Base-by-base conservation (phyloP, 108 stramenopile genomes). In the Halocafeteria seosinensis region DNA sequence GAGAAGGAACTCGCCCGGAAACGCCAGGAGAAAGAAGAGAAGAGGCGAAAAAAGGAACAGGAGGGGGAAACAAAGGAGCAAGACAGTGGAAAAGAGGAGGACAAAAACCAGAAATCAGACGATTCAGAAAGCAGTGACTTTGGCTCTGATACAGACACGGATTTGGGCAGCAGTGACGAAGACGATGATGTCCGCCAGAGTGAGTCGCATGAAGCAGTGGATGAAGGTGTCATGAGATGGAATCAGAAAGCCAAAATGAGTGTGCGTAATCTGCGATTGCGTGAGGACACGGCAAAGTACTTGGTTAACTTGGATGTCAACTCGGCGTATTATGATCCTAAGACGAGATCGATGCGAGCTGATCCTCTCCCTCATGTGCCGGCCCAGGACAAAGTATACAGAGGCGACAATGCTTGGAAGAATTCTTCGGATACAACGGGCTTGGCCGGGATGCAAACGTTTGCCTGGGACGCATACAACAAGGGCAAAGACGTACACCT, bases 251-350 rank as follows among this genome's bases (percentile, higher is more conserved):
- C 94, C 92, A 92, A 88, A 73, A 88, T 89, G 17, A 93, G 93
- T 5, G 92, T 93, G 21, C 85, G 93, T 2, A 99, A 99, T 70
- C 80, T 99, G 9, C 85, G 97, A 35, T 92, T 95, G 68, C 88
- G 97, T 29, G 97, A 99, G 68, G 97, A 99, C 75, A 93, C 91
- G 33, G 94, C 94, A 58, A 99, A 99, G 70, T 99, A 99, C 76
- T 74, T 99, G 51, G 76, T 89, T 37, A 99, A 99, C 69, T 74
- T 99, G 13, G 87, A 93, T 73, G 82, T 87, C 9, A 88, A 92
- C 62, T 84, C 82, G 11, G 91, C 91, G 17, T 91, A 85, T 60
- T 93, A 93, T 66, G 95, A 93, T 81, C 90, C 91, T 9, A 92
- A 92, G 66, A 80, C 85, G 3, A 75, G 94, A n/a, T 82, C 87